These are phyloP conservation scores for Aspergillus chevalieri DNA, from an alignment of 2,329 filamentous ascomycete genomes.

Conservation along the genomic window DNA sequence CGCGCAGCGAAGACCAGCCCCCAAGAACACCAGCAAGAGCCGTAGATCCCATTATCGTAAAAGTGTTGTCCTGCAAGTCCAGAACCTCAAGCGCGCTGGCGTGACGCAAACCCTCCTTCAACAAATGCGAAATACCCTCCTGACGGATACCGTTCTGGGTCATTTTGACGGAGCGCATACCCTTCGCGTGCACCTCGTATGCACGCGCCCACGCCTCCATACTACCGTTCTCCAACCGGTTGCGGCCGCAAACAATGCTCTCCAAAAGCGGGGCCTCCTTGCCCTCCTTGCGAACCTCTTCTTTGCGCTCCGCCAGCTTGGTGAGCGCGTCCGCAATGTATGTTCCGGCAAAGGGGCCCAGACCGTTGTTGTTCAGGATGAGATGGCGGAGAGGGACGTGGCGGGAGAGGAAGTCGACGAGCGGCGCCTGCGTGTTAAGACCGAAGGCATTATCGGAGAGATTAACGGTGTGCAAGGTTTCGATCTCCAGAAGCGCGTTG, in stretches of 20 bases:
- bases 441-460: slow-evolving; percentile 98
- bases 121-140: slow-evolving; percentile 77
- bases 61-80: slow-evolving; percentile 96
- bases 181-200: slow-evolving; percentile 70
- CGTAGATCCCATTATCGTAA: slow-evolving; percentile 72
- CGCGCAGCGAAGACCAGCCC: slow-evolving; percentile 68
- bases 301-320: slow-evolving; percentile 76
- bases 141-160: slow-evolving; percentile 96
- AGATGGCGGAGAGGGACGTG: slow-evolving; percentile 90
- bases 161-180: slow-evolving; percentile 87
- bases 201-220: slow-evolving; percentile 93
- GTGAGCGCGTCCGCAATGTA: slow-evolving; percentile 83
- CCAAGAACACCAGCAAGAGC: slow-evolving; percentile 70
- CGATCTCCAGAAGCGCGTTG: slow-evolving; percentile 76
- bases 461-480: slow-evolving; percentile 83
- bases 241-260: slow-evolving; percentile 95
- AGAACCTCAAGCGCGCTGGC: slow-evolving; percentile 65
- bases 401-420: slow-evolving; percentile 82
- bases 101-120: slow-evolving; percentile 70
- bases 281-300: slow-evolving; percentile 55
- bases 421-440: slow-evolving; percentile 84
- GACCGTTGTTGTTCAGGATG: slow-evolving; percentile 95
- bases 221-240: slow-evolving; percentile 88
- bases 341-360: slow-evolving; percentile 85
- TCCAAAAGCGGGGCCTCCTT: slow-evolving; percentile 76